Base-by-base conservation (phyloP, 768 basidiomycete species). In the Grammothele lineata region DNA sequence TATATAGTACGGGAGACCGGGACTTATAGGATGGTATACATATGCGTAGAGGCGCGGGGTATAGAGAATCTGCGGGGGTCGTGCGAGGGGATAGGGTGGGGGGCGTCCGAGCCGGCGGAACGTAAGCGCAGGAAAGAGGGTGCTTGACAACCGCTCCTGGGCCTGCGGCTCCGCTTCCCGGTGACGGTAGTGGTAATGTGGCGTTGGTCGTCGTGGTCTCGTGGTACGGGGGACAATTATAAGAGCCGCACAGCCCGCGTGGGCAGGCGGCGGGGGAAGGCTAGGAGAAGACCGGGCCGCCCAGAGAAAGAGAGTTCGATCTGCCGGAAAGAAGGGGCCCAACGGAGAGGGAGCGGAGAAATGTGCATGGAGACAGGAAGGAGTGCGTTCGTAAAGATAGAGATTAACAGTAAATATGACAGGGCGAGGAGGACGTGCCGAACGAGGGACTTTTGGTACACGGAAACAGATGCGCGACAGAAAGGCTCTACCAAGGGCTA, bases 381-480 rank as follows among this genome's bases (percentile, higher is more conserved):
- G 25, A 30, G 47, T 14, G 11, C 34, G 35, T 24, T 37, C 35
- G 24, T 17, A 25, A 36, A 48, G 37, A 34, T n/a, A n/a, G n/a
- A n/a, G n/a, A n/a, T n/a, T n/a, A n/a, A n/a, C 8, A 30, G 27
- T 25, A 23, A 39, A 38, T 24, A 54, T 14, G 42, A 12, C 40
- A 27, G 33, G 30, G 25, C 25, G 26, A 45, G 12, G 37, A 23
- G 22, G 46, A 42, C 9, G 37, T 37, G 37, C 33, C 22, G 39
- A 27, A 47, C 43, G 50, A 50, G 49, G 44, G 35, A 41, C 57
- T 52, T 50, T 57, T 59, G 43, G 57, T 57, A 47, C 61, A 61
- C 51, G 59, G 15, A 9, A 19, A 36, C 8, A 6, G 35, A 56
- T 43, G 57, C 54, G 46, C 53, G 53, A 47, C 43, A 48, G 14